A percentile compares a stretch with the other conserved stretches of the same genome.
phyloP scores from a whole-genome alignment of 345 rosid species.

The Eucalyptus pauciflora region DNA sequence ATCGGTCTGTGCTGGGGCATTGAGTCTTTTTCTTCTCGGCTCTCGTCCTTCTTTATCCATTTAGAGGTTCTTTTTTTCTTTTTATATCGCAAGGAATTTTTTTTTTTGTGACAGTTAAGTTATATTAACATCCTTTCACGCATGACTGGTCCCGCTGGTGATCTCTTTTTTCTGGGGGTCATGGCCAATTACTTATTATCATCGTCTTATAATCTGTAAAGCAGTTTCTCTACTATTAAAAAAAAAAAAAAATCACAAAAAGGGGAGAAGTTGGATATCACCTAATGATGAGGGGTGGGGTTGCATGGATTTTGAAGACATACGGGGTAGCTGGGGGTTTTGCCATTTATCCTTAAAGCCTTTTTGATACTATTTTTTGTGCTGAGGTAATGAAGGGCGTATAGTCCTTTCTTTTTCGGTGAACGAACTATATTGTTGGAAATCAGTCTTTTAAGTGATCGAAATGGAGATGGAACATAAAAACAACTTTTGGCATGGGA shows the following conservation, averaged over 20 bases:
- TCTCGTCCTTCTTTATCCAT: not conserved
- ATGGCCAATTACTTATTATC: conserved; percentile 29
- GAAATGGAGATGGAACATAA: not conserved
- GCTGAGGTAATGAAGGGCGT: no score
- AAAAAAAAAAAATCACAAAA: no score
- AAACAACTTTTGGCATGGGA: not conserved
- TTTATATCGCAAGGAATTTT: not conserved
- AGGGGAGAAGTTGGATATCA: not conserved
- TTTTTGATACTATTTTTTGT: no score
- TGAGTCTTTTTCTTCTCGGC: not conserved
- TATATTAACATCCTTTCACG: not conserved
- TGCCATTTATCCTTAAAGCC: no score
- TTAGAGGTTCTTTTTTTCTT: not conserved
- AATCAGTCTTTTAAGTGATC: no score
- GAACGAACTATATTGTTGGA: not conserved
- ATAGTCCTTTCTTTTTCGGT: not conserved
- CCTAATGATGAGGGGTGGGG: no score
- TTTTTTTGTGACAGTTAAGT: not conserved
- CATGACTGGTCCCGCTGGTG: not conserved
- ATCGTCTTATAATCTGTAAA: not conserved
- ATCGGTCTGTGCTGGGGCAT: not conserved
- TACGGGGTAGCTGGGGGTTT: accelerated
- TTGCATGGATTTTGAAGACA: no score
- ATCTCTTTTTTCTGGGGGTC: no score
- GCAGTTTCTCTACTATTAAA: not conserved